Conservation (phyloP, 2,329 filamentous ascomycete genomes). For the Xylariaceae sp. region DNA sequence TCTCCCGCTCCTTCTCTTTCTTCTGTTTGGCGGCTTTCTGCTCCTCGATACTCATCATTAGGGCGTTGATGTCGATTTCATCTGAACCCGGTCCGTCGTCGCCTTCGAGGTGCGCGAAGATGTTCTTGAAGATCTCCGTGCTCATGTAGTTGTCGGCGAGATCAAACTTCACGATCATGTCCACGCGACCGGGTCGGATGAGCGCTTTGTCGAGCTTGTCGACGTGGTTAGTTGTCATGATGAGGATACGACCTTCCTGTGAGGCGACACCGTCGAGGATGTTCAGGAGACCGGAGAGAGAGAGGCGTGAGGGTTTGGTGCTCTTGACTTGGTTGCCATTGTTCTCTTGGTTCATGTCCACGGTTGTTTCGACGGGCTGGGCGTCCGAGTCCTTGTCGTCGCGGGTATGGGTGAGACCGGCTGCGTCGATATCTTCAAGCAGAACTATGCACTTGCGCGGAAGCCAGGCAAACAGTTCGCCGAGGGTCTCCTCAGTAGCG, state of each 20-base stretch:
- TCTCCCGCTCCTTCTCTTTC: slow-evolving; percentile 32
- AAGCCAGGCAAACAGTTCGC: slow-evolving; percentile 59
- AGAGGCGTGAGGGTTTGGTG: slow-evolving; percentile 43
- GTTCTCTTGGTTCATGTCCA: not conserved
- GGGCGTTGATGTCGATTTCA: slow-evolving; percentile 1
- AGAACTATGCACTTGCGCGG: slow-evolving; percentile 67
- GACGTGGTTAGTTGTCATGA: slow-evolving; percentile 62
- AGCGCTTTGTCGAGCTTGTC: slow-evolving; percentile 58
- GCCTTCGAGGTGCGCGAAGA: slow-evolving; percentile 49
- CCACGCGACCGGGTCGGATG: slow-evolving; percentile 57
- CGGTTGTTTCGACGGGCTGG: too few relatives aligned
- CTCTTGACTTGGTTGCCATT: slow-evolving; percentile 6
- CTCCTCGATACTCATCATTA: slow-evolving; percentile 30
- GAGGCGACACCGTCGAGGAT: slow-evolving; percentile 70
- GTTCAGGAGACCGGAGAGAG: slow-evolving; percentile 73
- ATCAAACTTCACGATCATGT: slow-evolving; percentile 54
- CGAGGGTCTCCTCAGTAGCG: slow-evolving; percentile 61
- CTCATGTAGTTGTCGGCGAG: slow-evolving; percentile 50
- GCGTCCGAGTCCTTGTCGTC: slow-evolving; percentile 27
- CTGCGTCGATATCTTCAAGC: slow-evolving; percentile 71
- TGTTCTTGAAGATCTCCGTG: slow-evolving; percentile 51
- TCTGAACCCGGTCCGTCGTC: slow-evolving; percentile 28
- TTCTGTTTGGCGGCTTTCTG: slow-evolving; percentile 26
- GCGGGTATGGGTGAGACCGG: slow-evolving; percentile 60
- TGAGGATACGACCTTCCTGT: slow-evolving; percentile 57